Evolutionary conservation across 345 rosid genomes (phyloP), one percentile per base, ranked within the genome.

Genomic region (Bruguiera gymnorhiza): DNA sequence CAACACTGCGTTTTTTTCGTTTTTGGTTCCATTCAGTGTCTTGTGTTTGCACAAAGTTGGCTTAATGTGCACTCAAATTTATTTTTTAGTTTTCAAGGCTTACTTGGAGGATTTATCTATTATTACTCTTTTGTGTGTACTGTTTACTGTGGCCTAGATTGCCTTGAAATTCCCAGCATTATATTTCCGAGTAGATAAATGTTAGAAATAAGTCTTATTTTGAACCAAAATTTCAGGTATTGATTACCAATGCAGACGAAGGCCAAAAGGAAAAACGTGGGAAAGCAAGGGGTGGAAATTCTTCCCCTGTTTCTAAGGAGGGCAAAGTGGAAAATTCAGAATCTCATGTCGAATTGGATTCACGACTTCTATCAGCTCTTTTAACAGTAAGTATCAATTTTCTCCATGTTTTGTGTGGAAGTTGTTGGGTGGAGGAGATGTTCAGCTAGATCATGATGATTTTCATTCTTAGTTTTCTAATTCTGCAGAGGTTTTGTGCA

Each of bases 301-400:
- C 67, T 29, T 55, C 81, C 54, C 67, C 53, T 66, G 60, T 77
- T 52, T 31, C 70, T 29, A 86, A 78, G 83, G 82, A 75, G 70
- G 75, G 66, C 21, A 79, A 85, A 52, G 70, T 43, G 32, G 76
- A 87, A 67, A 75, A 46, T 63, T 39, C 78, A 55, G 98, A 90
- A 34, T 68, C 91, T 75, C 96, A 85, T 70, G 80, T 86, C 66
- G 99, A 95, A 79, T 60, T 95, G 85, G 99, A 95, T 85, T 95
- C 99, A 66, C 83, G 99, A 71, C 81, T 95, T 75, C 78, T 95
- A 24, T 95, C 99, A 29, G 96, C 90, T 78, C 89, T 95, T 53
- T 82, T 95, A 63, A 92, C 88, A 43, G 98, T 92, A 48, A 80
- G 93, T 86, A 55, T 27, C 27, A 36, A 63, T 46, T 20, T 20